Evolutionary conservation across 73 alveolate species (phyloP).

Genomic region (Paramecium sexaurelia): DNA sequence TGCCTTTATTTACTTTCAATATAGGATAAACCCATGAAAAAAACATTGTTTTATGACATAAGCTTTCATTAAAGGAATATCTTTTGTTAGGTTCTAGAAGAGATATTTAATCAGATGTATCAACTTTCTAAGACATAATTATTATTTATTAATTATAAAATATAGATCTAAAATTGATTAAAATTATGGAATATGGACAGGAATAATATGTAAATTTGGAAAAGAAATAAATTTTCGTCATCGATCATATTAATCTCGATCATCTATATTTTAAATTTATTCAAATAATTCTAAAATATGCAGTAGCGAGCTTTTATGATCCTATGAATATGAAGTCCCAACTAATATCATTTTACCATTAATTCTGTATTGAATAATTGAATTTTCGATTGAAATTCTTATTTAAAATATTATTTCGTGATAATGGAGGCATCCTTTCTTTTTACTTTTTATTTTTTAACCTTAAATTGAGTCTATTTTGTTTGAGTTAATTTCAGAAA

Average conservation of each 20-base stretch:
- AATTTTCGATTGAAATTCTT: too few species aligned
- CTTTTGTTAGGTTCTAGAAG: background rate
- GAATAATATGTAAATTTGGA: background rate
- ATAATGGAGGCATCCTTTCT: too few species aligned
- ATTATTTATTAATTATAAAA: background rate
- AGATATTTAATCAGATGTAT: background rate
- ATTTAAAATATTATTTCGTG: too few species aligned
- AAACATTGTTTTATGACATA: background rate
- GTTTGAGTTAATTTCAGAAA: background rate
- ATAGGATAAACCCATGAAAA: background rate
- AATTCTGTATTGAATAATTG: too few species aligned
- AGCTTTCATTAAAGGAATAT: background rate
- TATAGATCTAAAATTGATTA: background rate
- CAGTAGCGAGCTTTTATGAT: too few species aligned
- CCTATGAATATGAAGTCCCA: too few species aligned
- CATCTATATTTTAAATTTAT: too few species aligned
- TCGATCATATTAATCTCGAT: background rate
- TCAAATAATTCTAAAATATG: too few species aligned
- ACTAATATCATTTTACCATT: too few species aligned
- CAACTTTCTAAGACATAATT: background rate
- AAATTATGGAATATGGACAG: background rate
- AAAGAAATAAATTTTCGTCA: background rate
- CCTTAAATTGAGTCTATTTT: background rate
- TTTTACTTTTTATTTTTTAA: too few species aligned
- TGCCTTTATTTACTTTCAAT: background rate